phyloP scores from a whole-genome alignment of 1,284 basidiomycete genomes.

The Xerocomus minutiporus region DNA sequence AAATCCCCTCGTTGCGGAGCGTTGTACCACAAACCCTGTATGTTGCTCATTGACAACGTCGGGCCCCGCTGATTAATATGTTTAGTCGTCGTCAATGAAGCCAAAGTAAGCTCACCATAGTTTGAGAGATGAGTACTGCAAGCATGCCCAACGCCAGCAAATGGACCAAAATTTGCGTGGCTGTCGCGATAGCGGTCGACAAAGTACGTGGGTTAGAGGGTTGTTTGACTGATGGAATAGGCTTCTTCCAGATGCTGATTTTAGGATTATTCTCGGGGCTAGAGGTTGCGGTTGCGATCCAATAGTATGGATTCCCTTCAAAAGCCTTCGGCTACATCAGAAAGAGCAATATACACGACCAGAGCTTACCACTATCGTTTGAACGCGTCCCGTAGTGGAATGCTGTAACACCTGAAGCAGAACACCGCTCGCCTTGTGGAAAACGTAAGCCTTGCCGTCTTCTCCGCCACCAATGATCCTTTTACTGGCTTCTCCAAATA shows the following conservation, averaged over 20 bases:
- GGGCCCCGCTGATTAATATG: too few species aligned
- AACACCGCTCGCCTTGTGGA: not conserved
- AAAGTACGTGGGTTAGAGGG: too few species aligned
- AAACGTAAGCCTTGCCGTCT: not conserved
- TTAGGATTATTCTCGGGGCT: not conserved
- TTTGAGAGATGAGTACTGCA: too few species aligned
- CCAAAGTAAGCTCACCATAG: too few species aligned
- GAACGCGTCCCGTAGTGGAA: not conserved
- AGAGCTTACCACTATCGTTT: not conserved
- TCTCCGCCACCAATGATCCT: not conserved
- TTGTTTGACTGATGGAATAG: not conserved
- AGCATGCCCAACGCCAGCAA: too few species aligned
- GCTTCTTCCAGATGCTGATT: not conserved
- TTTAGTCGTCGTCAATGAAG: too few species aligned
- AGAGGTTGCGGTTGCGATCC: not conserved
- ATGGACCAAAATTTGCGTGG: too few species aligned
- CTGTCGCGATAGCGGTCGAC: too few species aligned
- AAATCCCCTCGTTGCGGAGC: too few species aligned
- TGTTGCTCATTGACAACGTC: too few species aligned
- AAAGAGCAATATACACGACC: not conserved
- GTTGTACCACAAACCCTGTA: too few species aligned
- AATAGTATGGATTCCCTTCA: not conserved
- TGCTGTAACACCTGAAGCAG: not conserved
- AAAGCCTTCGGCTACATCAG: not conserved
- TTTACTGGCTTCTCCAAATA: not conserved